Percentiles rank a stretch among this genome's conserved stretches.
Evolutionary conservation across 208 protist genomes (phyloP).

Genomic region (Leishmania major): DNA sequence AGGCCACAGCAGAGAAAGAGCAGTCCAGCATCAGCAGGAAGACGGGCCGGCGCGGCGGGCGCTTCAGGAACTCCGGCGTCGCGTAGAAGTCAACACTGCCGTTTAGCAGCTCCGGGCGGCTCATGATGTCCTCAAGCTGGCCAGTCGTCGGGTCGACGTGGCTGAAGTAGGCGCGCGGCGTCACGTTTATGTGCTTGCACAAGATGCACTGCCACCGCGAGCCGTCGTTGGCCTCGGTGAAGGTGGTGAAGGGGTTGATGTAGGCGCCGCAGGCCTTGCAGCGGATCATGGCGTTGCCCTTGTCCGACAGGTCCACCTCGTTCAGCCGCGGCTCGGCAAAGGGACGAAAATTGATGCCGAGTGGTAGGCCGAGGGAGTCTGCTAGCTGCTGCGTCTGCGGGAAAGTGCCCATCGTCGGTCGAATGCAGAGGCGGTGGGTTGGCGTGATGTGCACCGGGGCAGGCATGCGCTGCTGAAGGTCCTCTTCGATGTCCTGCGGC

Average conservation of each 20-base stretch:
- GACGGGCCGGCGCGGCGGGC: conserved; percentile 89
- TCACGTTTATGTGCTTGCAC: conserved; percentile 94
- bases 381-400: conserved; percentile 60
- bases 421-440: conserved; percentile 47
- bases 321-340: conserved; percentile 65
- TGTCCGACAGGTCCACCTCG: conserved; percentile 68
- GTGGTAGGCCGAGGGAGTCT: conserved; percentile 63
- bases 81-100: conserved; percentile 94
- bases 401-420: conserved; percentile 66
- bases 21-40: conserved; percentile 97
- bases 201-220: conserved; percentile 95
- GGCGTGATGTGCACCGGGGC: conserved; percentile 55
- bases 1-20: conserved; percentile 85
- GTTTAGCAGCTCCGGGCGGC: conserved; percentile 90
- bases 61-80: conserved; percentile 95
- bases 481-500: conserved; percentile 60
- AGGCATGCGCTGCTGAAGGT: conserved; percentile 40
- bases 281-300: conserved; percentile 77
- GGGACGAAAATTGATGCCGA: conserved; percentile 78
- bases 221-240: conserved; percentile 83
- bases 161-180: conserved; percentile 61
- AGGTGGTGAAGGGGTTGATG: conserved; percentile 98
- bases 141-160: conserved; percentile 85
- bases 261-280: conserved; percentile 94
- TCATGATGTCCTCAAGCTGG: conserved; percentile 72